Base-by-base conservation (phyloP, 2,329 filamentous ascomycete genomes). In the Penicillium sp. region DNA sequence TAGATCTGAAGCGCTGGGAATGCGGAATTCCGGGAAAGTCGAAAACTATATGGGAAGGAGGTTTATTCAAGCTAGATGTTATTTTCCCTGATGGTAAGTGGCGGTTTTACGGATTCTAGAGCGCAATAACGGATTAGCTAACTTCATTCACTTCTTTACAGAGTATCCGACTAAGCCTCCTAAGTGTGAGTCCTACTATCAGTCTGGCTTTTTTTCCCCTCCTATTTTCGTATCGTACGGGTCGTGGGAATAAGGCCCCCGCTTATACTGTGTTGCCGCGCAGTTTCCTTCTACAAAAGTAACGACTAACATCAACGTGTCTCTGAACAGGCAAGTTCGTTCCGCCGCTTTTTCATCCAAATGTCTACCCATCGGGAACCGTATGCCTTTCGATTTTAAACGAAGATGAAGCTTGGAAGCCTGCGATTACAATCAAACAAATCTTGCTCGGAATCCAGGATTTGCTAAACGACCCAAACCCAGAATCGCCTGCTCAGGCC, bases 111-210 rank as follows among this genome's bases (percentile, higher is more conserved):
- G 4, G 41, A 29, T n/a, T 5, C 11, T 30, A 11, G 44, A 41
- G 21, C 31, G 48, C 38, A 52, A 31, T 38, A 35, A 56, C 29
- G 52, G 11, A 49, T 50, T 69, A 59, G 67, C 67, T 63, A 59
- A 65, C 60, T 17, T 29, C 38, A n/a, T 29, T 45, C 30, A 11
- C 45, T 35, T 59, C 41, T 50, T 38, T 66, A 67, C 72, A 97
- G 95, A 99, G 74, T 99, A 99, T 78, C 95, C 95, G 17, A 99
- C 96, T 56, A 99, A 99, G 79, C 95, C 95, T 35, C 95, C 95
- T 1, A 99, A 99, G 82, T 99, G 95, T 97, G 87, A 78, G 90
- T 82, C 31, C 47, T 26, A 15, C 35, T 29, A 1, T 11, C 38
- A 29, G 19, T n/a, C 45, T 19, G 7, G n/a, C 8, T 30, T 5